Conservation (phyloP, 306 rosid genomes). For the Glycine latifolia region DNA sequence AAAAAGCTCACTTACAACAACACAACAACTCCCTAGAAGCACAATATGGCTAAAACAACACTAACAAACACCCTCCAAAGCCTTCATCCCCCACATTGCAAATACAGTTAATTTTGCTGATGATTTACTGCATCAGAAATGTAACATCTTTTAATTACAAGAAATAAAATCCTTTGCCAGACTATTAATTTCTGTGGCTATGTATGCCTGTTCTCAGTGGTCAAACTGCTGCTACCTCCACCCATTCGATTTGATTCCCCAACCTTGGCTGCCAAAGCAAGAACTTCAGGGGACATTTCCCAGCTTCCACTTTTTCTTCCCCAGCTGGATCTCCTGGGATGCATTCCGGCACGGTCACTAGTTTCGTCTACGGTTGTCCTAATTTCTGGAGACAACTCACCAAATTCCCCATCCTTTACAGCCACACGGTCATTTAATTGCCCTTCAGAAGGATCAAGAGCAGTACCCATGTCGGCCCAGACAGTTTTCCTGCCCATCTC, state of each 20-base stretch:
- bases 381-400: conserved; percentile 78
- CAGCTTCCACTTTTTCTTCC: conserved; percentile 99
- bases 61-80: conserved; percentile 59
- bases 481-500: conserved; percentile 98
- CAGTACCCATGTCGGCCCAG: conserved; percentile 71
- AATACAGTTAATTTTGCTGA: conserved; percentile 54
- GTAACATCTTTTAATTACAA: conserved; percentile 40
- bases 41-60: conserved; percentile 57
- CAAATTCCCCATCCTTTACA: conserved; percentile 65
- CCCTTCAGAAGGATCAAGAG: conserved; percentile 74
- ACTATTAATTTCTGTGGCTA: conserved; percentile 43
- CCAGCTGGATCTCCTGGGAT: conserved; percentile 95
- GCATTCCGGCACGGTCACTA: conserved; percentile 68
- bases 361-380: conserved; percentile 73
- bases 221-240: conserved; percentile 70
- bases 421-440: conserved; percentile 65
- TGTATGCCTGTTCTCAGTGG: conserved; percentile 54
- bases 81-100: conserved; percentile 55
- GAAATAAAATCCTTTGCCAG: conserved; percentile 41
- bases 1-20: conserved; percentile 63
- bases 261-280: conserved; percentile 84
- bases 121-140: conserved; percentile 50
- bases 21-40: conserved; percentile 66
- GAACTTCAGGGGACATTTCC: conserved; percentile 99
- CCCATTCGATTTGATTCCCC: conserved; percentile 70